A percentile compares a stretch with the other conserved stretches of the same genome.
phyloP scores from a whole-genome alignment of 345 rosid species.

The Eucalyptus microcorys region DNA sequence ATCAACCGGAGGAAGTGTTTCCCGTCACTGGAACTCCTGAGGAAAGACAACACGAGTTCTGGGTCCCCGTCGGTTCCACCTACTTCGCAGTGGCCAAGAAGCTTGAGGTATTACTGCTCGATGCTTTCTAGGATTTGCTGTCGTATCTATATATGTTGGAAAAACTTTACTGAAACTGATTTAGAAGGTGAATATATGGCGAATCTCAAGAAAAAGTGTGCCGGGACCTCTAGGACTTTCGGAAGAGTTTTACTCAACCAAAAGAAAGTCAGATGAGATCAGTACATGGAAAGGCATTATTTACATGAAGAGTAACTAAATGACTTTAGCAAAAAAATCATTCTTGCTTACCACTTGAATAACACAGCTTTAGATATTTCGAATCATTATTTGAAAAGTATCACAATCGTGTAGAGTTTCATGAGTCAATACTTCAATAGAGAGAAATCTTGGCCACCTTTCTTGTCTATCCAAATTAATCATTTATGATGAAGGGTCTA shows the following conservation, averaged over 20 bases:
- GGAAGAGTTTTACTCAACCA: no score
- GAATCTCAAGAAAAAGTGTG: background rate
- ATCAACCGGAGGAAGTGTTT: background rate
- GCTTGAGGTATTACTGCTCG: background rate
- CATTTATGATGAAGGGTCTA: background rate
- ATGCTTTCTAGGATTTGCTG: background rate
- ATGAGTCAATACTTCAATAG: background rate
- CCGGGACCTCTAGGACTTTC: no score
- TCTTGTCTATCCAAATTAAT: background rate
- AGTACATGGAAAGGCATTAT: background rate
- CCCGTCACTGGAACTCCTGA: background rate
- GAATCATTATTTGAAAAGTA: background rate
- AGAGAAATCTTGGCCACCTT: background rate
- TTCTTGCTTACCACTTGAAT: background rate
- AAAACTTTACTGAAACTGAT: background rate
- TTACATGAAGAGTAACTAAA: background rate
- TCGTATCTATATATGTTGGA: background rate
- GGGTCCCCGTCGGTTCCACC: background rate
- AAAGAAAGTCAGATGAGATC: background rate
- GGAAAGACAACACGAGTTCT: background rate
- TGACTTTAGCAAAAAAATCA: background rate
- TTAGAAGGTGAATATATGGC: background rate
- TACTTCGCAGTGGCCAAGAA: background rate
- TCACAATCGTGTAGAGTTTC: background rate
- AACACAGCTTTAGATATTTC: background rate